phyloP scores from a whole-genome alignment of 2,329 filamentous ascomycete genomes.

The Ceratocystis cubensis region DNA sequence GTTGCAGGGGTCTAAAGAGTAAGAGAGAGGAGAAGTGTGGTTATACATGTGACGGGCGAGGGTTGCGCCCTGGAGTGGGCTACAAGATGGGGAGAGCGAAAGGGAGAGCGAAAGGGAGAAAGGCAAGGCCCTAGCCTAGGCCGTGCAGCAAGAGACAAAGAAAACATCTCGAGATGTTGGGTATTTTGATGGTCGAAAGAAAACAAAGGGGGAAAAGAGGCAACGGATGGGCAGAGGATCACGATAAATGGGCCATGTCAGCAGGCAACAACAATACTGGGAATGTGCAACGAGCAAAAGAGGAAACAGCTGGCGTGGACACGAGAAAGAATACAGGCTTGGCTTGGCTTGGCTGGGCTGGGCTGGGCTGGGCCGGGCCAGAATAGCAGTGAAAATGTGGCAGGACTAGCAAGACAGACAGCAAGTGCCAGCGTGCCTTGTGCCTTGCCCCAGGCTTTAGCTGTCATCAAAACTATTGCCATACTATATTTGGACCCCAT shows the following conservation, averaged over 20 bases:
- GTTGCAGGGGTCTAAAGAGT: background rate
- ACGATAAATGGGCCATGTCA: background rate
- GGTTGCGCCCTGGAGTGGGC: background rate
- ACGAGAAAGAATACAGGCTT: background rate
- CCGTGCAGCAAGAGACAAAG: background rate
- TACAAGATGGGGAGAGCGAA: background rate
- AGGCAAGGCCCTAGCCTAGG: no score
- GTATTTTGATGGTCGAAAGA: background rate
- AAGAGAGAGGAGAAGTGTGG: background rate
- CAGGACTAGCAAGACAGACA: no score
- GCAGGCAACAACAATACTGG: background rate
- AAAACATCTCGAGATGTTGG: background rate
- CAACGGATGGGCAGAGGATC: background rate
- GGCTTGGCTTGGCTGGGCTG: no score
- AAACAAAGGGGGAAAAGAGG: background rate
- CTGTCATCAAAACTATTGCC: no score
- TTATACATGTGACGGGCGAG: background rate
- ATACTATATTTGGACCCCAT: no score
- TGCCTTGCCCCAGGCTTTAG: no score
- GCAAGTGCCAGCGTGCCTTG: no score
- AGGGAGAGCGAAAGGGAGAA: background rate
- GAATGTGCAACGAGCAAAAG: background rate
- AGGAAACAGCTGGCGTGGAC: background rate
- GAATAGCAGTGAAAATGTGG: no score
- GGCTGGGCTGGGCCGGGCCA: no score